A percentile compares a stretch with the other conserved stretches of the same genome.
These are phyloP conservation scores for Casuarina cunninghamiana DNA, from an alignment of 306 rosid genomes.

Conservation along the genomic window DNA sequence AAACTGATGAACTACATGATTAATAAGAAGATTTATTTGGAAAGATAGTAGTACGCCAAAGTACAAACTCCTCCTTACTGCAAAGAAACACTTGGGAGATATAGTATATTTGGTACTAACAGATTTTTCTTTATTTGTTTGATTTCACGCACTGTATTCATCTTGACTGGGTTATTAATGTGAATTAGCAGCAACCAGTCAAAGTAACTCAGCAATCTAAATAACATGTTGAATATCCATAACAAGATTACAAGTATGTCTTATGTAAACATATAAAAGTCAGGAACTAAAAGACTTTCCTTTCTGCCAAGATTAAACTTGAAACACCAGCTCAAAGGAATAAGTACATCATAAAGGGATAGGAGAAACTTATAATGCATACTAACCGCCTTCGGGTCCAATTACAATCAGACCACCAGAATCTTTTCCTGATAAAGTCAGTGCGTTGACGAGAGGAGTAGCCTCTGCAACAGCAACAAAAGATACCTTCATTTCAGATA, in stretches of 20 bases:
- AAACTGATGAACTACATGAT: neutral
- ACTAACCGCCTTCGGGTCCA: conserved; percentile 97
- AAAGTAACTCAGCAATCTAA: neutral
- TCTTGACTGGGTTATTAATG: neutral
- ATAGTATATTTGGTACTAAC: neutral
- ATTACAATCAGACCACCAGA: conserved; percentile 64
- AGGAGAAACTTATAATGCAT: neutral
- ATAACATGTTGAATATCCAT: neutral
- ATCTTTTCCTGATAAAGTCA: conserved; percentile 45
- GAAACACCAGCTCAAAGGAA: neutral
- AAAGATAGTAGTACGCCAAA: neutral
- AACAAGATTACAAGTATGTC: neutral
- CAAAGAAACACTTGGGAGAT: neutral
- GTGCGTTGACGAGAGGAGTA: conserved; percentile 60
- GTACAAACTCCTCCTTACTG: neutral
- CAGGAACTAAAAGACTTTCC: neutral
- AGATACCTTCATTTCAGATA: conserved; percentile 62
- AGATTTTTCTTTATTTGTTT: neutral
- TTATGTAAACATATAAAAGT: neutral
- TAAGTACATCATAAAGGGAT: conserved; percentile 5
- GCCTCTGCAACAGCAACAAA: conserved; percentile 82
- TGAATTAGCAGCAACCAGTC: neutral
- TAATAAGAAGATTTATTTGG: neutral
- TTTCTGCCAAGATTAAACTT: neutral
- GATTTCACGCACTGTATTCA: no score